Base-by-base conservation (phyloP, 1,284 basidiomycete genomes). In the Coniferiporia sulphurascens region DNA sequence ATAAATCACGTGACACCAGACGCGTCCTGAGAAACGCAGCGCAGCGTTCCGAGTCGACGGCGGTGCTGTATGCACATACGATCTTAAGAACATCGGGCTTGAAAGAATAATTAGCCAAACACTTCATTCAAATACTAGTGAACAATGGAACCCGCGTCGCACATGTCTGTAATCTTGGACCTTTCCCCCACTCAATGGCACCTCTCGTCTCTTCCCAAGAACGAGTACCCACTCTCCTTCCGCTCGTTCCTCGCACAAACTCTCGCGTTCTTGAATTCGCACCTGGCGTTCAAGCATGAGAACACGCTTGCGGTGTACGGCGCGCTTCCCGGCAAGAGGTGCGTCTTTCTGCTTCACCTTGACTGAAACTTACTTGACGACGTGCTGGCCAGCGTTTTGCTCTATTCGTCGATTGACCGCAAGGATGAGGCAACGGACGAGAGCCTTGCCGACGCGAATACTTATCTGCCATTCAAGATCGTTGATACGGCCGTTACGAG, bases 261-360 rank as follows among this genome's bases (percentile, higher is more conserved):
- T 12, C 82, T 97, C 61, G 88, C 93, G 21, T 97, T 98, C 67
- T 77, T 96, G 65, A 98, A 99, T 68, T 85, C 94, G 0, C 95
- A 98, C 73, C 82, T 96, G 60, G 94, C 95, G 0, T 83, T 87
- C 65, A 85, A 89, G 64, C 90, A 95, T 75, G 93, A 95, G 67
- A 99, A 98, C 71, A 86, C 90, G 5, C 78, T 98, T 15, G 91
- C 94, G 3, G 89, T 98, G 48, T 97, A 95, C 70, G 95, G 87
- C 6, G 94, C 93, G 5, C 81, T 93, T 60, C 89, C 89, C 2
- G 86, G 86, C 4, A 89, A 89, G 69, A 91, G 86, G 86, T 88
- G 62, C 64, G 80, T 75, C 19, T 19, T 51, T 21, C n/a, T 48
- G 32, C 48, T 48, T 12, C 38, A 15, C 32, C 17, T 17, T 61